phyloP scores from a whole-genome alignment of 192 early-diverging fungal species.

The Thoreauomyces humboldtii region DNA sequence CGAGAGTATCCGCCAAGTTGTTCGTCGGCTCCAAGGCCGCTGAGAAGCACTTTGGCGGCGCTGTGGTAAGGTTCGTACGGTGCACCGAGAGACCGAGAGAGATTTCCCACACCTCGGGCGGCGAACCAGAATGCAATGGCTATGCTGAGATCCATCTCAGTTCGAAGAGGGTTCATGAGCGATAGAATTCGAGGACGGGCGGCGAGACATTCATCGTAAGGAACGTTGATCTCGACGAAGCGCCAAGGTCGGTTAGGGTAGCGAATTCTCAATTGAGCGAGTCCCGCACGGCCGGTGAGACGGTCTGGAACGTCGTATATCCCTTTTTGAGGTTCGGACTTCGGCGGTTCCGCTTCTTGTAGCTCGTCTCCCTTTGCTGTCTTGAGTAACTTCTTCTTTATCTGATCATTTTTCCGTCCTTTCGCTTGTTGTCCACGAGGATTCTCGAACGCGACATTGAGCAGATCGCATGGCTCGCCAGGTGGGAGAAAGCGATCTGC shows the following conservation, averaged over 20 bases:
- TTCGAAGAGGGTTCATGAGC: conserved; percentile 76
- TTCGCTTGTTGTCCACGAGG: conserved; percentile 55
- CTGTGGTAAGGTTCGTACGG: conserved; percentile 52
- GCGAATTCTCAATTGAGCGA: conserved; percentile 52
- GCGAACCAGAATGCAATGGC: conserved; percentile 98
- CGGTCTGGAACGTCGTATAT: conserved; percentile 81
- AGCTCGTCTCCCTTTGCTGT: background rate
- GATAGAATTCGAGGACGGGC: conserved; percentile 60
- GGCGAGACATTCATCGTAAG: conserved; percentile 64
- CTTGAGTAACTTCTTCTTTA: background rate
- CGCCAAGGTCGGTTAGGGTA: conserved; percentile 77
- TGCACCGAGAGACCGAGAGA: background rate
- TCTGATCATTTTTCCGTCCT: background rate
- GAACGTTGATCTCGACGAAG: conserved; percentile 87
- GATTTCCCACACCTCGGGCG: conserved; percentile 66
- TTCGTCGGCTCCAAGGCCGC: conserved; percentile 93
- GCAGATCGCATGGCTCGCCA: conserved; percentile 79
- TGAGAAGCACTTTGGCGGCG: conserved; percentile 72
- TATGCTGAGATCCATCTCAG: conserved; percentile 96
- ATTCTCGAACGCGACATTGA: conserved; percentile 97
- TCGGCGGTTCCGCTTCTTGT: background rate
- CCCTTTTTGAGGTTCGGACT: too few relatives aligned
- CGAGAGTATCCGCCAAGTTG: conserved; percentile 84
- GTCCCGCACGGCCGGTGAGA: conserved; percentile 64
- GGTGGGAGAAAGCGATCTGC: conserved; percentile 67